Percentiles rank a stretch among this genome's conserved stretches.
phyloP scores from a whole-genome alignment of 345 rosid genomes.

The Brassica rapa region DNA sequence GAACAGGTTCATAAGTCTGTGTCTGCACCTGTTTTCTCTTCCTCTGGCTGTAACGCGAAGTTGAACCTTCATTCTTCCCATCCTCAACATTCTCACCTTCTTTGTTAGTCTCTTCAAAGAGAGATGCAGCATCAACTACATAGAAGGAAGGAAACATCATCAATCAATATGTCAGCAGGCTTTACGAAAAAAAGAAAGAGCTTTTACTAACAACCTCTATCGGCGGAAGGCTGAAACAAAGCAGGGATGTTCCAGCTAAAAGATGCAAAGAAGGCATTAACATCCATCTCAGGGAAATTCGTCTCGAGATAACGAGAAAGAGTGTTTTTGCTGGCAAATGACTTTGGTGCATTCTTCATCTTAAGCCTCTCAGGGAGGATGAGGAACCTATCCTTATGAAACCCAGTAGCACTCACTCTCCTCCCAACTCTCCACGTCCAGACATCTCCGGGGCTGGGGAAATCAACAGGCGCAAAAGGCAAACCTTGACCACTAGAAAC shows the following conservation, averaged over 20 bases:
- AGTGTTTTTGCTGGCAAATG: conserved; percentile 58
- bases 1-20: conserved; percentile 32
- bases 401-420: conserved; percentile 52
- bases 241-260: conserved; percentile 82
- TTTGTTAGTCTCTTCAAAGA: conserved; percentile 27
- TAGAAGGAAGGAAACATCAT: neutral
- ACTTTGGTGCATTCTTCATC: conserved; percentile 15
- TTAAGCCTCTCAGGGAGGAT: conserved; percentile 56
- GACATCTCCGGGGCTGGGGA: conserved; percentile 75
- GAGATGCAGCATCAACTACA: conserved; percentile 42
- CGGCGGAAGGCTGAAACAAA: conserved; percentile 23
- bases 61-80: conserved; percentile 16
- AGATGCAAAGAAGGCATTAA: conserved; percentile 61
- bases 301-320: conserved; percentile 51
- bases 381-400: conserved; percentile 58
- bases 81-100: conserved; percentile 32
- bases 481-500: conserved; percentile 64
- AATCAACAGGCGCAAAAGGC: conserved; percentile 83
- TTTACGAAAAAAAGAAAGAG: neutral
- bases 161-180: neutral
- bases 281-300: conserved; percentile 55
- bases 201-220: conserved; percentile 46
- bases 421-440: conserved; percentile 93
- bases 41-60: conserved; percentile 38
- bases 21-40: conserved; percentile 40